These are phyloP conservation scores for Podila horticola DNA, from an alignment of 192 early-diverging fungal species.

Conservation along the genomic window DNA sequence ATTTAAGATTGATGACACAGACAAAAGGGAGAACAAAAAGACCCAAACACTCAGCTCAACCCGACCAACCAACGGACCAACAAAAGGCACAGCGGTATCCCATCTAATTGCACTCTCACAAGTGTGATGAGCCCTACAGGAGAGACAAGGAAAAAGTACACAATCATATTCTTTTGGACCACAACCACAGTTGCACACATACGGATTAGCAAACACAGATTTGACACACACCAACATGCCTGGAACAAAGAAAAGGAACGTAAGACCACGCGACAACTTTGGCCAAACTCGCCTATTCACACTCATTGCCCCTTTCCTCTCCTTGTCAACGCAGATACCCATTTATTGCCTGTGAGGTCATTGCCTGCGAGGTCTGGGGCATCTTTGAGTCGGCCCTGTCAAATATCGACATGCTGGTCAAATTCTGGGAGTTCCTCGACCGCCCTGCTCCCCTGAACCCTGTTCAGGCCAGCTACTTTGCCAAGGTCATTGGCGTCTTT, in stretches of 20 bases:
- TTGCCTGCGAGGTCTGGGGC: conserved; percentile 80
- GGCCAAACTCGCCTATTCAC: background rate
- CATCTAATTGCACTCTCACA: too few species aligned
- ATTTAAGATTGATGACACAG: too few species aligned
- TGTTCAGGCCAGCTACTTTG: conserved; percentile 91
- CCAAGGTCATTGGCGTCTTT: conserved; percentile 89
- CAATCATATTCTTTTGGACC: too few species aligned
- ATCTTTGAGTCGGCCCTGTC: conserved; percentile 80
- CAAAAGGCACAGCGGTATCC: too few species aligned
- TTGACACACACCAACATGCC: background rate
- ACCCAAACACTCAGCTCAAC: too few species aligned
- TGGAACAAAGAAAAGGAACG: background rate
- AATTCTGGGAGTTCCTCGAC: conserved; percentile 90
- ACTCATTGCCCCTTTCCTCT: background rate
- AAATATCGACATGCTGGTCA: conserved; percentile 77
- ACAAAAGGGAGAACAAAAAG: too few species aligned
- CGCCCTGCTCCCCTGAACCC: conserved; percentile 77
- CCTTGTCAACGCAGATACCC: conserved; percentile 71
- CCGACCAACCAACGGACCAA: too few species aligned
- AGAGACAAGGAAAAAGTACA: too few species aligned
- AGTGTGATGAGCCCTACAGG: too few species aligned
- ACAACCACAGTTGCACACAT: too few species aligned
- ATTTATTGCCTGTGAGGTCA: conserved; percentile 82
- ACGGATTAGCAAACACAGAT: background rate
- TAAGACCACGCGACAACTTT: background rate